Percentiles rank a stretch among this genome's conserved stretches.
These are phyloP conservation scores for Rhodotorula sp. DNA, from an alignment of 1,284 basidiomycete genomes.

Conservation along the genomic window DNA sequence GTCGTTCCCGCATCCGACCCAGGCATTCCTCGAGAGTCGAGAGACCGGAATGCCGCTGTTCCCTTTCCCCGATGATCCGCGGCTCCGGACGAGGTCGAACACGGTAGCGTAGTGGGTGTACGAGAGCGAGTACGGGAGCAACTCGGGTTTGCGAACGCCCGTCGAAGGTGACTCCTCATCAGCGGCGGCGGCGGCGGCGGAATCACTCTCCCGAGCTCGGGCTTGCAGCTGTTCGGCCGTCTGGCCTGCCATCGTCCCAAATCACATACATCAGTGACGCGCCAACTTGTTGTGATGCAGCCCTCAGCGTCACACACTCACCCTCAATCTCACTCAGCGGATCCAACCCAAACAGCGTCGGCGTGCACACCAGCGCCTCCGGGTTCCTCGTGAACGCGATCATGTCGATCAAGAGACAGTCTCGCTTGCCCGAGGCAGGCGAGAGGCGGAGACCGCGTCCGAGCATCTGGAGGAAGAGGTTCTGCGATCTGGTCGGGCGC, in stretches of 20 bases:
- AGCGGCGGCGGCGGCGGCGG: too few relatives aligned
- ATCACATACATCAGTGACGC: too few relatives aligned
- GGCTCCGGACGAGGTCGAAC: constrained; percentile 19
- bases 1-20: constrained; percentile 78
- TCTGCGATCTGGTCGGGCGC: constrained; percentile 70
- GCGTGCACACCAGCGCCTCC: constrained; percentile 73
- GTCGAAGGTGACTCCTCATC: not conserved
- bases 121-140: not conserved
- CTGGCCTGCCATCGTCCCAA: not conserved
- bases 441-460: constrained; percentile 88
- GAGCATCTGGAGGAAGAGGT: constrained; percentile 93
- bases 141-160: not conserved
- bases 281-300: too few relatives aligned
- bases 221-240: not conserved
- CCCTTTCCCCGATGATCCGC: too few relatives aligned
- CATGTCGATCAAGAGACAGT: constrained; percentile 89
- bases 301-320: constrained; percentile 42
- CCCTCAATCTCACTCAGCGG: constrained; percentile 68
- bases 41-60: not conserved
- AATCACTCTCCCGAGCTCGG: not conserved
- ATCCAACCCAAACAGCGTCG: constrained; percentile 82
- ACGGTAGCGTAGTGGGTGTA: constrained; percentile 28
- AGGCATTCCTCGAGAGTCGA: constrained; percentile 54
- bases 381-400: constrained; percentile 66
- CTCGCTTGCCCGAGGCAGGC: constrained; percentile 72